Base-by-base conservation (phyloP, 1,139 yeast genomes). In the Yamadazyma trypodendri region DNA sequence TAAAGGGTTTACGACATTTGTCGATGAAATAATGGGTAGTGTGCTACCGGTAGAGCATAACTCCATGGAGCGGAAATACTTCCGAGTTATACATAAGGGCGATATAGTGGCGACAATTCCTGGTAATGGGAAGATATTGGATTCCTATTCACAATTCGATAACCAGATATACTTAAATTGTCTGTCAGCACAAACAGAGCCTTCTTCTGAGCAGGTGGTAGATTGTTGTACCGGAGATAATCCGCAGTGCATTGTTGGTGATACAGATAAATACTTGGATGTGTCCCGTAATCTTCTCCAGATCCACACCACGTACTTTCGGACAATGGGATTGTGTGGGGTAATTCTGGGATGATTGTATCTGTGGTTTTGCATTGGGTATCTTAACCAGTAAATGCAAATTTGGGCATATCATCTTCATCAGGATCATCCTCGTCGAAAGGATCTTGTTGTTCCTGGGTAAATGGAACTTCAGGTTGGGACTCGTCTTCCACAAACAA, bases 71-170 rank as follows among this genome's bases (percentile, higher is more conserved):
- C 50, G 75, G n/a, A 60, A 61, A 25, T 60, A 55, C 36, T 49
- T 70, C 25, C 53, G 80, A 28, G 65, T 75, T 1, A 56, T 77
- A 3, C 79, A 75, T 47, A 67, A 65, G 40, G 56, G 61, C 23
- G 81, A 75, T 48, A 57, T 75, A 2, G 66, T 75, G 2, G 58
- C 77, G 1, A 63, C 69, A 4, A 51, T 75, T 10, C 81, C 80
- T 1, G 54, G 54, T 17, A 52, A 56, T 16, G 56, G 58, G 2
- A 47, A 52, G 21, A 24, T 56, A 1, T 35, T 58, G 31, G 61
- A 58, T 20, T 41, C 47, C 3, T 75, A 74, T 44, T 37, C 42
- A 16, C 79, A 71, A 43, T 66, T 71, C 27, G 55, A 63, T 28
- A 71, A 71, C 40, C 79, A 75, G 48, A 61, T 75, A 2, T 75